A percentile compares a stretch with the other conserved stretches of the same genome.
Evolutionary conservation across 371 early-diverging fungal genomes (phyloP).

Genomic region (Coemansia sp.): DNA sequence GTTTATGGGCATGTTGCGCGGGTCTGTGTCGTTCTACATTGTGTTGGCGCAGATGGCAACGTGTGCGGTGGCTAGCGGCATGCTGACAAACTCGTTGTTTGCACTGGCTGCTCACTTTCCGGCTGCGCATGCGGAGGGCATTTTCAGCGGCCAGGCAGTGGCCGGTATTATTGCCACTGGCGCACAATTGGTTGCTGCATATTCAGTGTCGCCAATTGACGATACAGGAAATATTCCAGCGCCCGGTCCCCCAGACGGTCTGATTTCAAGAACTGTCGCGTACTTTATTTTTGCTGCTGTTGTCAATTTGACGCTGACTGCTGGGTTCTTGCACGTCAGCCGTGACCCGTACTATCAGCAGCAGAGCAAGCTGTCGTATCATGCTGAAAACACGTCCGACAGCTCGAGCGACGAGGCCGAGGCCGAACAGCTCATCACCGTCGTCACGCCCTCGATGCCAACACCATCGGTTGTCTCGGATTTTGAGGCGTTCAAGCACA

Average conservation of each 20-base stretch:
- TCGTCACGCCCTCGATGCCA: background rate
- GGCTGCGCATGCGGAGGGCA: constrained; percentile 67
- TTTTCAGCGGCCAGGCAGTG: constrained; percentile 59
- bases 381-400: background rate
- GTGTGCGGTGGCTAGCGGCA: constrained; percentile 64
- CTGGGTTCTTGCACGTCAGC: constrained; percentile 25
- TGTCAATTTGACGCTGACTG: constrained; percentile 28
- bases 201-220: constrained; percentile 28
- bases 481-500: constrained; percentile 18
- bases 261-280: constrained; percentile 37
- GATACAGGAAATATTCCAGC: background rate
- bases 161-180: constrained; percentile 51
- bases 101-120: constrained; percentile 74
- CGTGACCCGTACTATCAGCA: constrained; percentile 39
- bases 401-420: constrained; percentile 15
- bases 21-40: constrained; percentile 59
- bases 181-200: constrained; percentile 50
- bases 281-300: constrained; percentile 42
- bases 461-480: constrained; percentile 11
- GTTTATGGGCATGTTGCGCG: constrained; percentile 30
- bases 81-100: constrained; percentile 70
- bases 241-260: constrained; percentile 7
- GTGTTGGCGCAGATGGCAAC: constrained; percentile 58
- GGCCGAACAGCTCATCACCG: constrained; percentile 24
- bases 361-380: constrained; percentile 33